These are phyloP conservation scores for Parathielavia appendiculata DNA, from an alignment of 495 filamentous ascomycete species.

Conservation along the genomic window DNA sequence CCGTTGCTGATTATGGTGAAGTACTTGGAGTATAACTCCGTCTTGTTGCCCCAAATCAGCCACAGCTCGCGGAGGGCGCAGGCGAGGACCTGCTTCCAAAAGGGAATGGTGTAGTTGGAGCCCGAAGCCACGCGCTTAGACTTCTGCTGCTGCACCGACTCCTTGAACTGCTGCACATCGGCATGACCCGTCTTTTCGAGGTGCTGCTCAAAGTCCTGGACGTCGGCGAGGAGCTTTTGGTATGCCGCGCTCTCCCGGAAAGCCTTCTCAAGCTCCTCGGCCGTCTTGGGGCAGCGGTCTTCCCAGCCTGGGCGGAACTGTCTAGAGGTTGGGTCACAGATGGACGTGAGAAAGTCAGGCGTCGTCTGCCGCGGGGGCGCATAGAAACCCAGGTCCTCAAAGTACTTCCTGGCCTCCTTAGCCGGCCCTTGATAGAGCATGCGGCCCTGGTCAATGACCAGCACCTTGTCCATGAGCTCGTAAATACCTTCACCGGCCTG, in stretches of 20 bases:
- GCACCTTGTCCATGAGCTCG: constrained; percentile 68
- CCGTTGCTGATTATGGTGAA: constrained; percentile 56
- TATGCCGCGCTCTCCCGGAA: constrained; percentile 54
- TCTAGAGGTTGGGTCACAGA: constrained; percentile 63
- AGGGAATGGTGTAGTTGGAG: constrained; percentile 54
- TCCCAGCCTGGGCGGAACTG: constrained; percentile 57
- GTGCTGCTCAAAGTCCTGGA: constrained; percentile 43
- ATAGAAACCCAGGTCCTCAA: constrained; percentile 54
- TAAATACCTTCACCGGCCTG: constrained; percentile 82
- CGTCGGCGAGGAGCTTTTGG: constrained; percentile 45
- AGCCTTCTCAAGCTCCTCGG: constrained; percentile 62
- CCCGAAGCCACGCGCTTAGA: constrained; percentile 32
- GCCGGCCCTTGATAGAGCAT: constrained; percentile 65
- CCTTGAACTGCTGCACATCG: constrained; percentile 47
- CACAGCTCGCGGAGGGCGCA: constrained; percentile 53
- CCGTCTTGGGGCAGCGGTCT: constrained; percentile 59
- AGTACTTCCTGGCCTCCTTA: constrained; percentile 55
- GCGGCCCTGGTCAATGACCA: constrained; percentile 60
- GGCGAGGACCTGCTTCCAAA: constrained; percentile 53
- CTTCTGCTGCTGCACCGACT: constrained; percentile 43
- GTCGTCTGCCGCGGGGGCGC: constrained; percentile 54
- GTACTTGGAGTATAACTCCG: constrained; percentile 57
- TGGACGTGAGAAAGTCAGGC: constrained; percentile 67
- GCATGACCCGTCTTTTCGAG: constrained; percentile 28
- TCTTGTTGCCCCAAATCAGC: constrained; percentile 56